Percentiles rank a stretch among this genome's conserved stretches.
phyloP scores from a whole-genome alignment of 2,329 filamentous ascomycete genomes.

The Pyrenochaeta sp. region DNA sequence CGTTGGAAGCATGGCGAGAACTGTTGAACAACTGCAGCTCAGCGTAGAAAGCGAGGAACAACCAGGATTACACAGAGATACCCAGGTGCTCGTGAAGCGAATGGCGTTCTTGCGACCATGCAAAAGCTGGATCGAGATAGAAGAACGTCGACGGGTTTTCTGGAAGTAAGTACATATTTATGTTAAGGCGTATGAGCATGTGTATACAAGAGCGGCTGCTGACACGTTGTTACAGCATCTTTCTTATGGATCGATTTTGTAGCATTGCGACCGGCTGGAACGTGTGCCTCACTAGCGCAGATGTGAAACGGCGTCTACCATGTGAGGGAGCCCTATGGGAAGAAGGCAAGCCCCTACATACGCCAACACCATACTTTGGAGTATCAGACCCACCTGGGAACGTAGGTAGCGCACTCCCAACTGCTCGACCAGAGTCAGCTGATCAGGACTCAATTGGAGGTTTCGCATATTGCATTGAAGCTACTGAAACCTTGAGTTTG shows the following conservation, averaged over 20 bases:
- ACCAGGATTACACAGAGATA: not conserved
- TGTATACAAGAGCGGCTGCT: too few species aligned
- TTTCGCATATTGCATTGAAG: conserved; percentile 43
- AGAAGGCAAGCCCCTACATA: conserved; percentile 29
- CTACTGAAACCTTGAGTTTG: conserved; percentile 45
- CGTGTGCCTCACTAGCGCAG: conserved; percentile 42
- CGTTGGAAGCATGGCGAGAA: conserved; percentile 46
- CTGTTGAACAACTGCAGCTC: conserved; percentile 46
- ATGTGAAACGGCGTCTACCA: conserved; percentile 46
- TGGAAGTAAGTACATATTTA: conserved; percentile 42
- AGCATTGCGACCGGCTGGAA: conserved; percentile 50
- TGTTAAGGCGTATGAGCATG: too few species aligned
- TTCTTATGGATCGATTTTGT: conserved; percentile 50
- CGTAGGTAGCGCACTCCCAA: conserved; percentile 21
- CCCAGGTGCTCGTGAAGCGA: conserved; percentile 44
- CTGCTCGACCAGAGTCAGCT: conserved; percentile 24
- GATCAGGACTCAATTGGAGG: conserved; percentile 43
- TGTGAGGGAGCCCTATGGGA: conserved; percentile 48
- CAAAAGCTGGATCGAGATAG: conserved; percentile 42
- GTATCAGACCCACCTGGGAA: conserved; percentile 44
- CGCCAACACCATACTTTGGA: conserved; percentile 55
- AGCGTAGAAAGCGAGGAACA: conserved; percentile 42
- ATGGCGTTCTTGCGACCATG: conserved; percentile 47
- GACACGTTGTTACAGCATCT: conserved; percentile 20
- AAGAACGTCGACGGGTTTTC: conserved; percentile 50